Evolutionary conservation across 2,329 filamentous ascomycete species (phyloP).

Genomic region (Colletotrichum scovillei): DNA sequence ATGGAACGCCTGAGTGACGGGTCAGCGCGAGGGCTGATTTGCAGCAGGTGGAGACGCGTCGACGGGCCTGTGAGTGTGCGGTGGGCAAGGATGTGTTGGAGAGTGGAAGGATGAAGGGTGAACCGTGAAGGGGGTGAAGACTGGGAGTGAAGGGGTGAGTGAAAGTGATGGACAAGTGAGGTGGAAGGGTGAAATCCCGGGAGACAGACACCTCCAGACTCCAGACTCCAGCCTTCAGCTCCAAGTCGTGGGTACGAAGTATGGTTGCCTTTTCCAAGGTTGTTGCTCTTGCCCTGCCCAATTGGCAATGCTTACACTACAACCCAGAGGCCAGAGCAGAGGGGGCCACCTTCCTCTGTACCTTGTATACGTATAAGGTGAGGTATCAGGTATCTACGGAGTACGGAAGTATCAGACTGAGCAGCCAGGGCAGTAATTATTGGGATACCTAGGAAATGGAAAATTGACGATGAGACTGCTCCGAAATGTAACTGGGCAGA

Average conservation of each 20-base stretch:
- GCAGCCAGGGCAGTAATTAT: neutral
- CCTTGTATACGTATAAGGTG: too few species aligned
- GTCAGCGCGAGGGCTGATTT: conserved; percentile 34
- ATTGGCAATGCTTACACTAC: neutral
- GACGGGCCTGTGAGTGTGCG: conserved; percentile 9
- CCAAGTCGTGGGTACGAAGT: too few species aligned
- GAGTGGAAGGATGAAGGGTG: conserved; percentile 7
- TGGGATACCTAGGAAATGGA: neutral
- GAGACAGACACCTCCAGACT: neutral
- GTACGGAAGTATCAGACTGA: too few species aligned
- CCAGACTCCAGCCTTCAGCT: too few species aligned
- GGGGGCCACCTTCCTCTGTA: neutral
- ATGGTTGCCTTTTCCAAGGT: neutral
- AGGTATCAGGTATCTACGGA: too few species aligned
- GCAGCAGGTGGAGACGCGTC: conserved; percentile 35
- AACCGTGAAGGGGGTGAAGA: conserved; percentile 6
- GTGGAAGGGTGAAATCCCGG: neutral
- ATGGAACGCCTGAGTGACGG: conserved; percentile 29
- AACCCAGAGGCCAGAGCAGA: neutral
- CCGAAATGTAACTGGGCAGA: conserved; percentile 6
- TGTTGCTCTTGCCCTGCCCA: neutral
- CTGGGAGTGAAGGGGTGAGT: too few species aligned
- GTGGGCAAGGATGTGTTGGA: neutral
- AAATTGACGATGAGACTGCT: neutral
- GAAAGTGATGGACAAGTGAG: neutral